A percentile compares a stretch with the other conserved stretches of the same genome.
Conservation (phyloP, 2,329 filamentous ascomycete genomes). For the Cytospora piceae region DNA sequence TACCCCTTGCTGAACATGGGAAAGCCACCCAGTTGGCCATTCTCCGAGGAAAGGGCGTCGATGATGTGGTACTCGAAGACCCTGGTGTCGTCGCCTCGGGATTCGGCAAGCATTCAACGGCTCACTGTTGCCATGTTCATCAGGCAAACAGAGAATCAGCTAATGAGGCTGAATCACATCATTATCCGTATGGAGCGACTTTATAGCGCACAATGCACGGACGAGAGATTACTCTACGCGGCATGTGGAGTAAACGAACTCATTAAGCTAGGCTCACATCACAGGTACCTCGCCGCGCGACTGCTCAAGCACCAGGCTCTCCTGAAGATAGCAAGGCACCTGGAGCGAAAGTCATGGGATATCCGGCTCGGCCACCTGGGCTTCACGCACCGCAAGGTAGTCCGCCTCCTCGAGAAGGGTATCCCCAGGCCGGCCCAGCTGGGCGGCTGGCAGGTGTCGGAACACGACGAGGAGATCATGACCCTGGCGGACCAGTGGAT, state of each 20-base stretch:
- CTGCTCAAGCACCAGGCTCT: conserved; percentile 28
- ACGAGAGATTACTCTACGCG: not conserved
- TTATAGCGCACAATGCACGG: not conserved
- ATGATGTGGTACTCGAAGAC: conserved; percentile 20
- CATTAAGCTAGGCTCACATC: not conserved
- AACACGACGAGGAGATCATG: conserved; percentile 8
- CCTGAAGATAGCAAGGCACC: conserved; percentile 8
- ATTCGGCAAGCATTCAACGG: conserved; percentile 12
- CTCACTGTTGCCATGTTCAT: conserved; percentile 28
- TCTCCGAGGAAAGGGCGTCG: conserved; percentile 23
- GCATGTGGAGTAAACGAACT: conserved; percentile 9
- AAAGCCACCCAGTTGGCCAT: conserved; percentile 26
- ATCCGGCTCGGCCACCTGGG: not conserved
- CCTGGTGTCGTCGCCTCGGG: conserved; percentile 6
- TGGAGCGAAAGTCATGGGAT: conserved; percentile 25
- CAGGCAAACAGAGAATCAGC: conserved; percentile 23
- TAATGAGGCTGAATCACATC: conserved; percentile 10
- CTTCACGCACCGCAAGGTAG: not conserved
- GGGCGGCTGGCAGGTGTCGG: conserved; percentile 9
- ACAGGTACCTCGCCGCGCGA: conserved; percentile 7
- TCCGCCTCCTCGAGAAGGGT: not conserved
- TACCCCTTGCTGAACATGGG: conserved; percentile 30
- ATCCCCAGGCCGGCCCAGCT: conserved; percentile 12
- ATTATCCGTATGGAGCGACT: conserved; percentile 2
- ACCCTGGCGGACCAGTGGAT: conserved; percentile 20